Evolutionary conservation across 768 basidiomycete genomes (phyloP).

Genomic region (Exsudoporus frostii): DNA sequence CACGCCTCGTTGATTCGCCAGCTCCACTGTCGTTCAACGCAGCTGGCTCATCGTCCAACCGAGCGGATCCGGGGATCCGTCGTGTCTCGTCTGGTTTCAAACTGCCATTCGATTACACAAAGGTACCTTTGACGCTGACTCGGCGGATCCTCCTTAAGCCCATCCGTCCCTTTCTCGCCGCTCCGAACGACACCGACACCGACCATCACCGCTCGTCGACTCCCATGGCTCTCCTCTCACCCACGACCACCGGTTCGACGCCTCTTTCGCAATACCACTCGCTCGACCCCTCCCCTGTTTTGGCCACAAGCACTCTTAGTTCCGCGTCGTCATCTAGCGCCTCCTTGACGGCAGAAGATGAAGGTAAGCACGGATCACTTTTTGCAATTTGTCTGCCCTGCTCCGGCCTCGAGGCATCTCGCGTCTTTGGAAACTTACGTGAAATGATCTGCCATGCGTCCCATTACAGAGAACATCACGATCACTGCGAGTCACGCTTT

Average conservation of each 20-base stretch:
- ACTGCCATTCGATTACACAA: slow-evolving; percentile 34
- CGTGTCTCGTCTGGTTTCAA: slow-evolving; percentile 43
- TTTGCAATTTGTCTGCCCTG: slow-evolving; percentile 10
- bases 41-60: slow-evolving; percentile 1
- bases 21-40: not conserved
- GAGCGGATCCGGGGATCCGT: slow-evolving; percentile 42
- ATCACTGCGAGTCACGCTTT: slow-evolving; percentile 55
- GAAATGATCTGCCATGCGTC: slow-evolving; percentile 29
- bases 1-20: not conserved
- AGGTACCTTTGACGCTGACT: slow-evolving; percentile 43
- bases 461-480: slow-evolving; percentile 63
- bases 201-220: not conserved
- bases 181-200: slow-evolving; percentile 8
- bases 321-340: slow-evolving; percentile 44
- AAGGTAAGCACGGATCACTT: slow-evolving; percentile 47
- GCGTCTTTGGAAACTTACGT: slow-evolving; percentile 32
- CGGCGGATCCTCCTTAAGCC: slow-evolving; percentile 49
- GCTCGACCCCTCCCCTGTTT: slow-evolving; percentile 28
- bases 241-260: slow-evolving; percentile 27
- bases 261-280: slow-evolving; percentile 34
- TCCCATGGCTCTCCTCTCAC: slow-evolving; percentile 24
- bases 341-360: slow-evolving; percentile 57
- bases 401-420: slow-evolving; percentile 21
- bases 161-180: slow-evolving; percentile 1
- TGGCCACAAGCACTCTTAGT: slow-evolving; percentile 18